Conservation (phyloP, 805 yeast genomes). For the Pichia gijzeniarum region DNA sequence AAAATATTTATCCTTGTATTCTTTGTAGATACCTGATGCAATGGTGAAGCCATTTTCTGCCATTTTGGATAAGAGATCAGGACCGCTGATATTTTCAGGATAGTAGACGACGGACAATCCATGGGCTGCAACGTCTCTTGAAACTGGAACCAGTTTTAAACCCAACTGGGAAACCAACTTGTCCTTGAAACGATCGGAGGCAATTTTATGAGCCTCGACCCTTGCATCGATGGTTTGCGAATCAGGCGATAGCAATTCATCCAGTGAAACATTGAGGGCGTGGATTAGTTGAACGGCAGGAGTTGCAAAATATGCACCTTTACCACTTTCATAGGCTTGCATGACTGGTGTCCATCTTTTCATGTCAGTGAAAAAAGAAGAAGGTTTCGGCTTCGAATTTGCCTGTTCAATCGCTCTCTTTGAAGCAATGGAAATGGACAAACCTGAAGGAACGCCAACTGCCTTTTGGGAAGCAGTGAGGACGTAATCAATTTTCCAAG, state of each 20-base stretch:
- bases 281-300: constrained; percentile 88
- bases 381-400: constrained; percentile 39
- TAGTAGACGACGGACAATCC: constrained; percentile 82
- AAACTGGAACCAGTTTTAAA: constrained; percentile 58
- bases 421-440: constrained; percentile 70
- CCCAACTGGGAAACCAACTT: constrained; percentile 48
- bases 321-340: constrained; percentile 77
- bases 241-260: constrained; percentile 46
- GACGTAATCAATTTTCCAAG: constrained; percentile 85
- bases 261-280: constrained; percentile 71
- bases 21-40: constrained; percentile 88
- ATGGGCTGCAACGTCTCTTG: constrained; percentile 63
- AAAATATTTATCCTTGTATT: constrained; percentile 73
- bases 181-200: constrained; percentile 60
- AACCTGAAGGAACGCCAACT: constrained; percentile 89
- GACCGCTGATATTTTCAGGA: constrained; percentile 67
- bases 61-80: constrained; percentile 53
- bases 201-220: constrained; percentile 54
- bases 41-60: constrained; percentile 64
- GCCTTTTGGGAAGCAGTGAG: constrained; percentile 95
- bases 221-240: constrained; percentile 45
- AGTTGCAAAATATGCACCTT: constrained; percentile 87
- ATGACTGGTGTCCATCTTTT: constrained; percentile 85
- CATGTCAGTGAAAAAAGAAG: constrained; percentile 62
- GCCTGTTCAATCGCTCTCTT: constrained; percentile 67